Evolutionary conservation across 257 asterid species (phyloP).

Genomic region (Plantago ovata): DNA sequence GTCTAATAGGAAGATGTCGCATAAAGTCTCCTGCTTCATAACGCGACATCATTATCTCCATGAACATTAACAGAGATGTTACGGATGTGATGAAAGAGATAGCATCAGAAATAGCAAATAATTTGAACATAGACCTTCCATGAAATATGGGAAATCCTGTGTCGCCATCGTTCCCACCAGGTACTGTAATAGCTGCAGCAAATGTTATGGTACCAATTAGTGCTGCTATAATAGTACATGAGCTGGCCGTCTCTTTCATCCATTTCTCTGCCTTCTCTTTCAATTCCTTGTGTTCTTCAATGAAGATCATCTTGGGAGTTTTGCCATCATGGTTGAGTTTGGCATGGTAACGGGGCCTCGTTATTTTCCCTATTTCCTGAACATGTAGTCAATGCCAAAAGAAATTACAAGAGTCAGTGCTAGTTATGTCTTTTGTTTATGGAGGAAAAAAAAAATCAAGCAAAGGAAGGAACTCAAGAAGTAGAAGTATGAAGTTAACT

Average conservation of each 20-base stretch:
- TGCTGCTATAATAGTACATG: background rate
- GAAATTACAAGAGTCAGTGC: too few species aligned
- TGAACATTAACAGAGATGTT: too few species aligned
- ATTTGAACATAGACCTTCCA: background rate
- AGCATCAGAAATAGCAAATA: background rate
- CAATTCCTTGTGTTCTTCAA: background rate
- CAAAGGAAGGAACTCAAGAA: too few species aligned
- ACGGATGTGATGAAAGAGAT: too few species aligned
- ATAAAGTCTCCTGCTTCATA: too few species aligned
- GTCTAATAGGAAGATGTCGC: too few species aligned
- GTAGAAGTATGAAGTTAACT: too few species aligned
- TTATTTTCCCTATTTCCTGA: background rate
- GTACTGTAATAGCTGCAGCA: background rate
- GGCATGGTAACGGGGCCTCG: background rate
- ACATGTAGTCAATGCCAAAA: background rate
- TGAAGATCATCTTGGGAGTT: background rate
- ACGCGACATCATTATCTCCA: too few species aligned
- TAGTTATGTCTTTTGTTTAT: too few species aligned
- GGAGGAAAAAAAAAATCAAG: too few species aligned
- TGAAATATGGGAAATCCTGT: background rate
- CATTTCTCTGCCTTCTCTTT: background rate
- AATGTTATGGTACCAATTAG: background rate
- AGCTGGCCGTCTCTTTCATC: background rate
- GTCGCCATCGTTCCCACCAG: background rate
- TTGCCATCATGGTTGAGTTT: background rate